Percentiles rank a stretch among this genome's conserved stretches.
phyloP scores from a whole-genome alignment of 192 early-diverging fungal genomes.

The Gamsiella multidivaricata region DNA sequence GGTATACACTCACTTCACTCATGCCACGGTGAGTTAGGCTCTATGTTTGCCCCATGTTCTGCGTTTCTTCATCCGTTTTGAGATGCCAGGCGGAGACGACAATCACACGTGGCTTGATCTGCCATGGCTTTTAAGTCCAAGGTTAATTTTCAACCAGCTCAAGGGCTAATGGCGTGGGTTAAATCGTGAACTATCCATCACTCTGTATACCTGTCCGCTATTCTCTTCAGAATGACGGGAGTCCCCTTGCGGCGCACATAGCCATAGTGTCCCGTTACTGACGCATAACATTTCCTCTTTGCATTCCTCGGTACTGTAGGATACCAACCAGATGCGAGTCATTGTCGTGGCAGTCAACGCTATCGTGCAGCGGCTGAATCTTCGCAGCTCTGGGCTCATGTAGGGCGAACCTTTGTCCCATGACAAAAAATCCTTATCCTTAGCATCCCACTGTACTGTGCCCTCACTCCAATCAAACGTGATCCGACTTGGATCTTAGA shows the following conservation, averaged over 20 bases:
- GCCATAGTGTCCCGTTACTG: too few species aligned
- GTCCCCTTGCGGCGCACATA: too few species aligned
- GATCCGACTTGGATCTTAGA: too few species aligned
- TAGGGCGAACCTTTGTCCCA: constrained; percentile 14
- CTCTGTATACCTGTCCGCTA: too few species aligned
- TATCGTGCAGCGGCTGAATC: constrained; percentile 63
- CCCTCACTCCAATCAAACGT: too few species aligned
- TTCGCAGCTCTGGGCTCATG: constrained; percentile 57
- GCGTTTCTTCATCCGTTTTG: too few species aligned
- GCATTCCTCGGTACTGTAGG: constrained; percentile 22
- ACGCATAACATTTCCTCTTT: background rate
- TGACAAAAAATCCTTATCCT: constrained; percentile 4
- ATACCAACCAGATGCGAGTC: constrained; percentile 65
- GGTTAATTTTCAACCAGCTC: background rate
- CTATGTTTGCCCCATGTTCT: too few species aligned
- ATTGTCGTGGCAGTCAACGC: constrained; percentile 64
- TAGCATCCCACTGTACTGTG: too few species aligned
- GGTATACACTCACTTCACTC: constrained; percentile 61
- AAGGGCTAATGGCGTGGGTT: too few species aligned
- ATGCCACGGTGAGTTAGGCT: constrained; percentile 59
- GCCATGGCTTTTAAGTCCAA: background rate
- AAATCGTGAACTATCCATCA: too few species aligned
- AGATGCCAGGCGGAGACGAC: too few species aligned
- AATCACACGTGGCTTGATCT: constrained; percentile 7
- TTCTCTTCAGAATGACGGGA: too few species aligned